These are phyloP conservation scores for Leccinellum rugosiceps DNA, from an alignment of 768 basidiomycete genomes.

Conservation along the genomic window DNA sequence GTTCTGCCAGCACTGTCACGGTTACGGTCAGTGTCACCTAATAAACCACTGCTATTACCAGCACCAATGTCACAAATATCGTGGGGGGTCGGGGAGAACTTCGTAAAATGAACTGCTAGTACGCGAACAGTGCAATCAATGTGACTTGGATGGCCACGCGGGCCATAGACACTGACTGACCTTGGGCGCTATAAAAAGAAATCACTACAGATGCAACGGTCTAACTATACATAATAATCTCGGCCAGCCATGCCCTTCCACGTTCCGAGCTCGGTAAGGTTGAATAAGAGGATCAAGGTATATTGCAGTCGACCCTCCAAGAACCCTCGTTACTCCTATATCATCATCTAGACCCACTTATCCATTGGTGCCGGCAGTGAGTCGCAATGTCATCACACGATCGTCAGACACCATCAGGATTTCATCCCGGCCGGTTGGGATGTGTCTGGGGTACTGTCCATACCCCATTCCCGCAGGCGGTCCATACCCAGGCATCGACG, in stretches of 20 bases:
- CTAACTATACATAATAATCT: conserved; percentile 23
- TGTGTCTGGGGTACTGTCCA: conserved; percentile 42
- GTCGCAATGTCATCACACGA: conserved; percentile 68
- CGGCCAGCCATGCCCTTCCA: not conserved
- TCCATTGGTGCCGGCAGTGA: conserved; percentile 34
- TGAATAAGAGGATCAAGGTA: conserved; percentile 9
- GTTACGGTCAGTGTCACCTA: no score
- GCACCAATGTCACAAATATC: not conserved
- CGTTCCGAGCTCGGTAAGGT: conserved; percentile 14
- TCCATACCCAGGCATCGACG: conserved; percentile 28
- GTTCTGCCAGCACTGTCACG: no score
- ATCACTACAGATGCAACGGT: conserved; percentile 29
- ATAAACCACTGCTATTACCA: not conserved
- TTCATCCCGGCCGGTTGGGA: conserved; percentile 68
- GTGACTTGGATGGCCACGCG: no score
- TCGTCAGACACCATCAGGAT: conserved; percentile 91
- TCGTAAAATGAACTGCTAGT: not conserved
- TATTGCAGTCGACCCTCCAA: conserved; percentile 5
- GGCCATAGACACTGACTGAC: no score
- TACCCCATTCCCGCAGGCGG: conserved; percentile 27
- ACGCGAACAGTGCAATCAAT: not conserved
- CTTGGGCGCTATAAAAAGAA: no score
- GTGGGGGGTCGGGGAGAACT: not conserved
- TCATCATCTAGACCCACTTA: conserved; percentile 2
- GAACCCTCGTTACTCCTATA: not conserved